A percentile compares a stretch with the other conserved stretches of the same genome.
phyloP scores from a whole-genome alignment of 805 yeast species.

The Wickerhamomyces hampshirensis region DNA sequence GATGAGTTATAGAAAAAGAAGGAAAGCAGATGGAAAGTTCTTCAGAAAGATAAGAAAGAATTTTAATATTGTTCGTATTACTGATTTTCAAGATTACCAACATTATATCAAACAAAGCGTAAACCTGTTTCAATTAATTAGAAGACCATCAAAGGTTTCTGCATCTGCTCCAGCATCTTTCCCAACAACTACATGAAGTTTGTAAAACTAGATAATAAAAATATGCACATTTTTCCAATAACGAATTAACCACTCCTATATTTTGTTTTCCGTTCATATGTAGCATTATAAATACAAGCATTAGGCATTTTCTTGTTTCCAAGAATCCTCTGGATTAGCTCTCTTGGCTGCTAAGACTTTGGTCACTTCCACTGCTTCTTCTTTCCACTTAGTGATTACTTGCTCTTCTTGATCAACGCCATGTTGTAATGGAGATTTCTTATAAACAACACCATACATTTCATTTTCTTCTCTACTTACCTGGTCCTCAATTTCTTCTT shows the following conservation, averaged over 20 bases:
- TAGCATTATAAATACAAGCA: too few relatives aligned
- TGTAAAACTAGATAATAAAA: too few relatives aligned
- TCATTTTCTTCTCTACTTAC: constrained; percentile 77
- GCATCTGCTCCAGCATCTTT: neutral
- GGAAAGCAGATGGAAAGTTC: constrained; percentile 37
- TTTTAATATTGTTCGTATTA: constrained; percentile 28
- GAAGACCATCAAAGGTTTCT: constrained; percentile 14
- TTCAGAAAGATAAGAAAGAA: constrained; percentile 29
- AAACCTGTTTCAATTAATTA: constrained; percentile 34
- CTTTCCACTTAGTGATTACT: constrained; percentile 68
- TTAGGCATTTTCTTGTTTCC: neutral
- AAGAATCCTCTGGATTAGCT: constrained; percentile 7
- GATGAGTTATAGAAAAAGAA: constrained; percentile 50
- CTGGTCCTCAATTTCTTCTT: constrained; percentile 69
- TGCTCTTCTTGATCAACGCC: constrained; percentile 71
- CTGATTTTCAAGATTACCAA: constrained; percentile 30
- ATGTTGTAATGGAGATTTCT: constrained; percentile 53
- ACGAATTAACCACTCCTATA: too few relatives aligned
- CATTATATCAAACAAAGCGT: constrained; percentile 35
- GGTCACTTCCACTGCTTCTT: constrained; percentile 62
- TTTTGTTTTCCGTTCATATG: too few relatives aligned
- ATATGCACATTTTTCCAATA: constrained; percentile 1
- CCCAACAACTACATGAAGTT: too few relatives aligned
- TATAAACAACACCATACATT: constrained; percentile 79
- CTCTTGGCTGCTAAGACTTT: constrained; percentile 19